A percentile compares a stretch with the other conserved stretches of the same genome.
These are phyloP conservation scores for Phaffia australis DNA, from an alignment of 768 basidiomycete genomes.

Conservation along the genomic window DNA sequence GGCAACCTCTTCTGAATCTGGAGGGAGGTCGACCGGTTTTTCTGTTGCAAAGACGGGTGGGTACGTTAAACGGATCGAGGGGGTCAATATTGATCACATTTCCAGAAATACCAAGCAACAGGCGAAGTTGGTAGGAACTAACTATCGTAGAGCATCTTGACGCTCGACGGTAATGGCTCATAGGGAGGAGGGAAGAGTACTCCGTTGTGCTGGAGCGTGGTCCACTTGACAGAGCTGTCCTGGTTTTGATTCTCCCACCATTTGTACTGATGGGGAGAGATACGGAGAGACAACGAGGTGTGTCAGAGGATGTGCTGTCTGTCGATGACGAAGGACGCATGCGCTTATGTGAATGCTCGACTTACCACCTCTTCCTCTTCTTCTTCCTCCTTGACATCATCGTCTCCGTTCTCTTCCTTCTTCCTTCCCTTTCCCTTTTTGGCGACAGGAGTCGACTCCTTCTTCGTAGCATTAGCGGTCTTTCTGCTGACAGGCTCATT, in stretches of 20 bases:
- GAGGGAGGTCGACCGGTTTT: conserved; percentile 62
- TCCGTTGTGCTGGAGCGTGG: conserved; percentile 85
- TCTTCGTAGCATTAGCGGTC: background rate
- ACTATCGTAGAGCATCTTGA: conserved; percentile 97
- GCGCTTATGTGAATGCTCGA: background rate
- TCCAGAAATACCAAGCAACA: conserved; percentile 17
- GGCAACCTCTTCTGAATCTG: conserved; percentile 88
- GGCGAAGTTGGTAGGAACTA: conserved; percentile 29
- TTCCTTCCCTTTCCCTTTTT: conserved; percentile 42
- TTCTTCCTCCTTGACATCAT: conserved; percentile 42
- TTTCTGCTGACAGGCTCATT: background rate
- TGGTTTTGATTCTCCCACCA: conserved; percentile 68
- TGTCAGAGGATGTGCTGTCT: background rate
- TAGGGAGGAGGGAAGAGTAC: conserved; percentile 95
- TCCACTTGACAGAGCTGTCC: conserved; percentile 77
- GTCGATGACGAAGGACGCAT: background rate
- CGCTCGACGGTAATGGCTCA: conserved; percentile 61
- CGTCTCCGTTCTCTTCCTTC: conserved; percentile 44
- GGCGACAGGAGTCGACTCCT: conserved; percentile 26
- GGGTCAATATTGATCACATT: background rate
- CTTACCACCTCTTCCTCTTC: conserved; percentile 58
- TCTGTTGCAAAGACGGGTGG: conserved; percentile 44
- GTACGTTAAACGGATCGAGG: conserved; percentile 4
- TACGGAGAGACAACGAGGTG: background rate
- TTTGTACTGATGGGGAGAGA: conserved; percentile 41